Conservation (phyloP, 2,329 filamentous ascomycete genomes). For the Trichoderma lentiforme region DNA sequence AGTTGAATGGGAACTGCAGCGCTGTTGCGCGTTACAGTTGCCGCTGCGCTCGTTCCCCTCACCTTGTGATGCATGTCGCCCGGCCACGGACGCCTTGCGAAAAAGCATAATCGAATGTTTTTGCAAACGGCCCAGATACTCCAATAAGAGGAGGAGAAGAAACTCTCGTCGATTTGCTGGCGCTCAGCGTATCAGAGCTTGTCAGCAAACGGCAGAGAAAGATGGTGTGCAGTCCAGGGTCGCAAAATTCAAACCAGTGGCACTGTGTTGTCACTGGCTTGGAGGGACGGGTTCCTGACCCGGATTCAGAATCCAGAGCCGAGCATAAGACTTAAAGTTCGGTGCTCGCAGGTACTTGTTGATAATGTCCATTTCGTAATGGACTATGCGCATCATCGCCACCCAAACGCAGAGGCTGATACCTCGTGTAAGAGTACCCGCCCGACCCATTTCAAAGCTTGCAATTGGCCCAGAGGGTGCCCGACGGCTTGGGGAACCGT, state of each 20-base stretch:
- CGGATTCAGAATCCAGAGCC: background rate
- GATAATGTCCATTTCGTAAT: background rate
- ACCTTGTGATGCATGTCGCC: background rate
- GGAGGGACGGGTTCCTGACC: constrained; percentile 14
- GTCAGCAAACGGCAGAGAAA: background rate
- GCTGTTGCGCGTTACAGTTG: constrained; percentile 4
- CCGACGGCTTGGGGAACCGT: constrained; percentile 3
- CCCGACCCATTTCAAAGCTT: background rate
- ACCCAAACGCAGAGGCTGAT: background rate
- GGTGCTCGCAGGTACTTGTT: background rate
- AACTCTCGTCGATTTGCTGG: background rate
- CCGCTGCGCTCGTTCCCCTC: constrained; percentile 9
- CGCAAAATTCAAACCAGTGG: background rate
- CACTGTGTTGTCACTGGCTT: constrained; percentile 7
- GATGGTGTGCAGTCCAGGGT: background rate
- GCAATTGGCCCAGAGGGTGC: background rate
- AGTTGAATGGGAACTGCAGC: background rate
- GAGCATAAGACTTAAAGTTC: background rate
- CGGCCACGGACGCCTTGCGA: background rate
- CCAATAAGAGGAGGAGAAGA: background rate
- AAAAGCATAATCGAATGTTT: background rate
- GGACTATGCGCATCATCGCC: background rate
- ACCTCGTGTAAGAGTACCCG: background rate
- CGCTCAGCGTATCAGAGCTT: background rate
- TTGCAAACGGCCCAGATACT: background rate